These are phyloP conservation scores for Angomonas ambiguus DNA, from an alignment of 208 protist genomes.

Conservation along the genomic window DNA sequence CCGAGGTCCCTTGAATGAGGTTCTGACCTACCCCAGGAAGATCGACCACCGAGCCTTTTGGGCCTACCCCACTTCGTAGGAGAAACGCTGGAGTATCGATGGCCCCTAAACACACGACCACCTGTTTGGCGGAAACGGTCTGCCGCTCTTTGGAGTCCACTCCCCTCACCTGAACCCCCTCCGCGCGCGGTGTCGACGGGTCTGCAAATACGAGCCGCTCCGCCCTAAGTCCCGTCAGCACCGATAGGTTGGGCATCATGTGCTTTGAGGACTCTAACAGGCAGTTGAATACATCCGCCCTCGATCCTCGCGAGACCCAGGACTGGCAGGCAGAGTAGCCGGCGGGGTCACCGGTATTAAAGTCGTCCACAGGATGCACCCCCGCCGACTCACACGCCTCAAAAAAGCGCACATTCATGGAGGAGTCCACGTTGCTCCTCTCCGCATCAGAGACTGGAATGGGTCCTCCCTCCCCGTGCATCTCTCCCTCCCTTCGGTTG, in stretches of 20 bases:
- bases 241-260: constrained; percentile 33
- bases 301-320: constrained; percentile 30
- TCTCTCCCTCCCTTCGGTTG: constrained; percentile 26
- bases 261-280: constrained; percentile 23
- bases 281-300: constrained; percentile 51
- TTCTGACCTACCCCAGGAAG: constrained; percentile 81
- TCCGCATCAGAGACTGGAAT: constrained; percentile 35
- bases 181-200: constrained; percentile 17
- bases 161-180: constrained; percentile 23
- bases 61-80: constrained; percentile 1
- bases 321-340: constrained; percentile 63
- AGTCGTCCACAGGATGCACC: constrained; percentile 32
- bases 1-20: constrained; percentile 43
- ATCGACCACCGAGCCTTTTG: constrained; percentile 56
- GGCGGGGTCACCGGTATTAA: constrained; percentile 46
- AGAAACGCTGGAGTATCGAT: neutral
- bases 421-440: constrained; percentile 46
- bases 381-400: constrained; percentile 76
- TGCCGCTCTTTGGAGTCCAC: constrained; percentile 21
- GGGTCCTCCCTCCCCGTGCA: constrained; percentile 42
- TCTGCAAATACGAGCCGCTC: constrained; percentile 37
- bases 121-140: constrained; percentile 18
- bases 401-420: constrained; percentile 78
- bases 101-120: neutral
- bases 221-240: constrained; percentile 35